Conservation (phyloP, 225 moss, liverwort and hornwort genomes). For the Antitrichia curtipendula region DNA sequence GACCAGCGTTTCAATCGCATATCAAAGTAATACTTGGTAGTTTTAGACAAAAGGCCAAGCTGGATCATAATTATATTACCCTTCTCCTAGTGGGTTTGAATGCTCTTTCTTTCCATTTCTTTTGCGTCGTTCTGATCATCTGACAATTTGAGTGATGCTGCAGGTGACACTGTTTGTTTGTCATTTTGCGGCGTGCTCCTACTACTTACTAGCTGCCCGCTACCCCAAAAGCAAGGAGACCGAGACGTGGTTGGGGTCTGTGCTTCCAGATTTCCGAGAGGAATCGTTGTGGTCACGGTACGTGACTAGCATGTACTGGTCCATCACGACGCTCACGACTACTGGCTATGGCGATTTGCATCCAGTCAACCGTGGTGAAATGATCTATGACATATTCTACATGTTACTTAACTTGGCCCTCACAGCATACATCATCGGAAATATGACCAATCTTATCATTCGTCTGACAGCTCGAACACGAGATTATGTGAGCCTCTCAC, state of each 20-base stretch:
- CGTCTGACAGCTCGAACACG: conserved; percentile 77
- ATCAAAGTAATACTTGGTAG: neutral
- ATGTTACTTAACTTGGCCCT: conserved; percentile 81
- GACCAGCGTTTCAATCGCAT: neutral
- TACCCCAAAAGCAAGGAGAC: conserved; percentile 33
- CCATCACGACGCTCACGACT: conserved; percentile 63
- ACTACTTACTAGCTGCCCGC: conserved; percentile 61
- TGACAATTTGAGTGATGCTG: neutral
- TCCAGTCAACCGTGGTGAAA: conserved; percentile 76
- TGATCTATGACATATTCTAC: conserved; percentile 69
- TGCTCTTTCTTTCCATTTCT: neutral
- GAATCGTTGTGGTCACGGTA: conserved; percentile 42
- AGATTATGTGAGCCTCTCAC: conserved; percentile 48
- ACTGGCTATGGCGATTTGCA: conserved; percentile 94
- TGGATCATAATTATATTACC: neutral
- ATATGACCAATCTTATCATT: conserved; percentile 96
- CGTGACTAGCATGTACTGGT: conserved; percentile 80
- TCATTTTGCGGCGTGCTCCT: conserved; percentile 76
- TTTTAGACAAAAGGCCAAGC: neutral
- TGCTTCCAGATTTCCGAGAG: conserved; percentile 47
- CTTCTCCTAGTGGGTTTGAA: neutral
- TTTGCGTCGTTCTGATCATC: neutral
- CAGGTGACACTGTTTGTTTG: conserved; percentile 77
- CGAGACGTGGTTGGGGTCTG: conserved; percentile 63
- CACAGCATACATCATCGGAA: conserved; percentile 90